A percentile compares a stretch with the other conserved stretches of the same genome.
These are phyloP conservation scores for Fusarium ambrosium DNA, from an alignment of 2,329 filamentous ascomycete genomes.

Conservation along the genomic window DNA sequence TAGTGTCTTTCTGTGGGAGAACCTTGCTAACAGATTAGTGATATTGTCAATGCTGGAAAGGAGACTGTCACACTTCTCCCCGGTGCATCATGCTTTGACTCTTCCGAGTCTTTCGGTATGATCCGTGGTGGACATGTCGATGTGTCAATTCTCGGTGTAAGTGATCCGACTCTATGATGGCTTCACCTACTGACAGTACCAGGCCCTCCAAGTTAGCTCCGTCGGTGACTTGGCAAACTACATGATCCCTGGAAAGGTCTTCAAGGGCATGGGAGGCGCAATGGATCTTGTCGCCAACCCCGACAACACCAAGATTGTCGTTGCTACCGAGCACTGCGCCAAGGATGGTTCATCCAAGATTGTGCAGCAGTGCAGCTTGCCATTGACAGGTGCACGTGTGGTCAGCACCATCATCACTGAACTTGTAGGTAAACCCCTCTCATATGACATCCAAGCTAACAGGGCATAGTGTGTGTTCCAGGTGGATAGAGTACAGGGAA, in stretches of 20 bases:
- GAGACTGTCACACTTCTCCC: constrained; percentile 86
- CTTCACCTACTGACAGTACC: constrained; percentile 22
- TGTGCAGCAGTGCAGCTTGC: constrained; percentile 72
- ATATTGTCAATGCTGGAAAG: constrained; percentile 89
- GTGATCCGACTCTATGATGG: constrained; percentile 28
- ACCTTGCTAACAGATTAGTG: constrained; percentile 53
- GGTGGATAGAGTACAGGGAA: constrained; percentile 72
- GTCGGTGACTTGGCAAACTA: constrained; percentile 87
- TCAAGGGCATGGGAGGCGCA: constrained; percentile 88
- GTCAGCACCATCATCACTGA: constrained; percentile 82
- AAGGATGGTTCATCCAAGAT: constrained; percentile 78
- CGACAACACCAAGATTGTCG: constrained; percentile 78
- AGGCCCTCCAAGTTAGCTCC: constrained; percentile 82
- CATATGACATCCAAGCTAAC: constrained; percentile 14
- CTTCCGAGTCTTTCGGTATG: constrained; percentile 87
- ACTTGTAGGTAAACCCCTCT: constrained; percentile 64
- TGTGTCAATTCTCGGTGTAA: constrained; percentile 81
- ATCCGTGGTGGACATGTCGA: constrained; percentile 88
- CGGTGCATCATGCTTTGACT: constrained; percentile 83
- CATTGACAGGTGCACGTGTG: constrained; percentile 75
- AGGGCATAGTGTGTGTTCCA: constrained; percentile 74
- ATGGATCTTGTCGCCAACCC: constrained; percentile 82
- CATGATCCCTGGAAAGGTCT: constrained; percentile 89
- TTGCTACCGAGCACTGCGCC: constrained; percentile 77
- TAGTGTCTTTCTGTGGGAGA: background rate